Evolutionary conservation across 148 eudicot species (phyloP), one percentile per base, ranked within the genome.

Genomic region (Pouteria glomerata): DNA sequence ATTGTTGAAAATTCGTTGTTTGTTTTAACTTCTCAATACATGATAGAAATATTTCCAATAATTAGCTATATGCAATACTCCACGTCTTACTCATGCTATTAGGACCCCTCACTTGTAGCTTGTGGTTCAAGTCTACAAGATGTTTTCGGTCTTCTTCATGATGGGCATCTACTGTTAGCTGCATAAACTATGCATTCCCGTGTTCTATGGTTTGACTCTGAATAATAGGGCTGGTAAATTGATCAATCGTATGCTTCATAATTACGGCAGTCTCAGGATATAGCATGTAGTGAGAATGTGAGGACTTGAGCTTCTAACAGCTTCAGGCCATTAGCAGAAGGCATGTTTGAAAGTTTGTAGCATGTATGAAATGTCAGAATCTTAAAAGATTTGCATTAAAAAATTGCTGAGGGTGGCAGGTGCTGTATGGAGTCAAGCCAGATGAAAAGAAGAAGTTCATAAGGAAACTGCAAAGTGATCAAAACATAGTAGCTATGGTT

Each of bases 401-500:
- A 30, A 12, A 1, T 51, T 51, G 70, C 48, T 24, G 64, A 55
- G 37, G 72, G 55, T 74, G 77, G 63, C 81, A 85, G 89, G 89
- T 85, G 58, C 57, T 78, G n/a, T 85, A 55, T 72, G 97, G 90
- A 42, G 92, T 92, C 52, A 96, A 96, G 78, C 99, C 99, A 7
- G 87, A 88, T 62, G 90, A 85, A 70, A 96, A 96, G 76, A 88
- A 84, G 73, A 82, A 76, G 23, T 92, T 88, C 58, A 80, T 96
- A 23, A 70, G 83, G 74, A 73, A 80, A 77, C 99, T 92, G 75
- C 92, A 88, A 76, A 82, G 76, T 76, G 90, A 84, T 57, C 77
- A 84, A n/a, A 87, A 85, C 35, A 82, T 90, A 66, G 99, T 96
- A 39, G 96, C 96, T 51, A 96, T 96, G 99, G 96, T 96, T 68